A percentile compares a stretch with the other conserved stretches of the same genome.
phyloP scores from a whole-genome alignment of 345 rosid genomes.

The Brassica juncea region DNA sequence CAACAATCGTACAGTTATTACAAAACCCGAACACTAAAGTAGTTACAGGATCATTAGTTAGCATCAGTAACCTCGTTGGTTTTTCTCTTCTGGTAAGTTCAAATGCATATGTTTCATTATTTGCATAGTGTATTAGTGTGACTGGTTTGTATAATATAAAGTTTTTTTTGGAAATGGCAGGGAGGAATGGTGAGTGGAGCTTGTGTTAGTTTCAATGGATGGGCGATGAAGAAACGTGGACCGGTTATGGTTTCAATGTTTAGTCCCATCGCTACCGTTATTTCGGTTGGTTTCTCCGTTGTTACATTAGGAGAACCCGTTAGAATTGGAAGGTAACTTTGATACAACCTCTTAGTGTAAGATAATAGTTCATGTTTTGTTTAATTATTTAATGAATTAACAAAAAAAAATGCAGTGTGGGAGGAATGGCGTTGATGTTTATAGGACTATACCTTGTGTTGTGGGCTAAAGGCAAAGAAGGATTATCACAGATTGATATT shows the following conservation, averaged over 20 bases:
- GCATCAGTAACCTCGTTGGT: slow-evolving; percentile 44
- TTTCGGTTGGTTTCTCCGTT: slow-evolving; percentile 62
- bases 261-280: slow-evolving; percentile 70
- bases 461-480: slow-evolving; percentile 94
- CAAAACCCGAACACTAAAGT: slow-evolving; percentile 42
- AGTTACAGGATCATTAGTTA: slow-evolving; percentile 46
- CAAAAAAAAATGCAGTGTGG: slow-evolving; percentile 52
- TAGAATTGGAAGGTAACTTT: slow-evolving; percentile 68
- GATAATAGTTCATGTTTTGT: neutral
- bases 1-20: slow-evolving; percentile 51
- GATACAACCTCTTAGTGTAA: neutral
- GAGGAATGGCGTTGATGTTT: slow-evolving; percentile 84
- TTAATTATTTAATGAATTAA: neutral
- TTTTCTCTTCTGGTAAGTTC: slow-evolving; percentile 60
- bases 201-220: slow-evolving; percentile 80
- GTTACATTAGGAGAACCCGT: slow-evolving; percentile 62
- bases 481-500: slow-evolving; percentile 27
- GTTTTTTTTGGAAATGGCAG: slow-evolving; percentile 26
- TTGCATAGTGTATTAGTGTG: neutral
- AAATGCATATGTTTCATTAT: neutral
- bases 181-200: slow-evolving; percentile 69
- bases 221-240: slow-evolving; percentile 94
- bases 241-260: slow-evolving; percentile 89
- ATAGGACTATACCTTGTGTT: slow-evolving; percentile 73
- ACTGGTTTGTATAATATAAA: neutral